These are phyloP conservation scores for Breviolum minutum DNA, from an alignment of 73 alveolate species.

Conservation along the genomic window DNA sequence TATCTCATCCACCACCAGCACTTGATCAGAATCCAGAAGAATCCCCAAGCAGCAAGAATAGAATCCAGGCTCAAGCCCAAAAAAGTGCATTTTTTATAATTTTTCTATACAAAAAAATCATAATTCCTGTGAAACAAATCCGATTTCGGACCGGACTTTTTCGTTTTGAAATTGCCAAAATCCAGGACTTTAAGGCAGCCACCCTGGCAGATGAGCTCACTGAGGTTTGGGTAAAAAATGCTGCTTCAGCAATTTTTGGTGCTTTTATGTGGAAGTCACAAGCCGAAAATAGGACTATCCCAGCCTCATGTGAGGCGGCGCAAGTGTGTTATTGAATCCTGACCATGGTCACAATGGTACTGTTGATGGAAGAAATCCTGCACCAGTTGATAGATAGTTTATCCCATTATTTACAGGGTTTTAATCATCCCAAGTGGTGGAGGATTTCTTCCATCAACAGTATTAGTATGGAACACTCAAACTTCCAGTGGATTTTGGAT, in stretches of 20 bases:
- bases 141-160: neutral
- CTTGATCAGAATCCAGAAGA: neutral
- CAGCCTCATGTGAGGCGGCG: too few species aligned
- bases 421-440: too few species aligned
- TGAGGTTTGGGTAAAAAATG: conserved; percentile 55
- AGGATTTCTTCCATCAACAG: too few species aligned
- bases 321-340: too few species aligned
- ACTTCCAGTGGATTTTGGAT: neutral
- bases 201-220: conserved; percentile 70
- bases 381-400: too few species aligned
- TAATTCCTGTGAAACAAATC: neutral
- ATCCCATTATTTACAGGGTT: too few species aligned
- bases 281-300: too few species aligned
- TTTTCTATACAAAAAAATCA: neutral
- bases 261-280: neutral
- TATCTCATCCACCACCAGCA: neutral
- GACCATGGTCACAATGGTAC: too few species aligned
- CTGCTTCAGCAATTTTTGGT: too few species aligned
- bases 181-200: conserved; percentile 80
- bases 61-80: neutral
- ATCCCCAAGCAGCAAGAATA: neutral
- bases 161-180: neutral
- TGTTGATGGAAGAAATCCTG: too few species aligned
- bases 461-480: too few species aligned
- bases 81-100: neutral